A percentile compares a stretch with the other conserved stretches of the same genome.
Evolutionary conservation across 306 rosid species (phyloP).

Genomic region (Benincasa hispida): DNA sequence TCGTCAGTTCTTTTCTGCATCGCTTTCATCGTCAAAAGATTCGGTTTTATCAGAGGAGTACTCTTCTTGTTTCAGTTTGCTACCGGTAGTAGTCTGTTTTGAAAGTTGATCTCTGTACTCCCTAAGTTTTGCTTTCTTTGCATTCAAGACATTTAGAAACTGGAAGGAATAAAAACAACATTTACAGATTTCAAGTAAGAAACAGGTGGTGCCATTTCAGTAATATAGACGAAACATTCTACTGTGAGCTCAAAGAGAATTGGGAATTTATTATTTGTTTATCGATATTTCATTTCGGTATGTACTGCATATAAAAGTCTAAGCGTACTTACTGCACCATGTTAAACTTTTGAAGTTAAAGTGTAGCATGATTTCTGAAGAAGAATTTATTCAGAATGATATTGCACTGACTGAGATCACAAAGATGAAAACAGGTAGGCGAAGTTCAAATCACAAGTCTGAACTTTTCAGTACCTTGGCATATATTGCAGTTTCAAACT

Average conservation of each 20-base stretch:
- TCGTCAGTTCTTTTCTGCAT: constrained; percentile 22
- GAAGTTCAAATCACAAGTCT: not conserved
- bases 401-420: not conserved
- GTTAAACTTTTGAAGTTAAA: not conserved
- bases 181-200: constrained; percentile 10
- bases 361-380: not conserved
- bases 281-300: not conserved
- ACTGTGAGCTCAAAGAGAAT: not conserved
- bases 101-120: constrained; percentile 37
- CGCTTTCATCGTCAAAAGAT: constrained; percentile 48
- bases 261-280: not conserved
- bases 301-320: not conserved
- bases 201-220: not conserved
- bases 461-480: constrained; percentile 36
- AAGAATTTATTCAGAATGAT: not conserved
- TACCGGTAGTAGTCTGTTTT: constrained; percentile 14
- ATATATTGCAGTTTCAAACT: constrained; percentile 63
- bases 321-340: not conserved
- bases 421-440: not conserved
- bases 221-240: not conserved
- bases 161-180: constrained; percentile 15
- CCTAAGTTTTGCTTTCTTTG: constrained; percentile 39
- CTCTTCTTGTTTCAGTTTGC: constrained; percentile 44
- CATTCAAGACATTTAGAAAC: constrained; percentile 79
- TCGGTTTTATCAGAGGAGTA: constrained; percentile 63